Base-by-base conservation (phyloP, 2,329 filamentous ascomycete species). In the Berkeleyomyces basicola region DNA sequence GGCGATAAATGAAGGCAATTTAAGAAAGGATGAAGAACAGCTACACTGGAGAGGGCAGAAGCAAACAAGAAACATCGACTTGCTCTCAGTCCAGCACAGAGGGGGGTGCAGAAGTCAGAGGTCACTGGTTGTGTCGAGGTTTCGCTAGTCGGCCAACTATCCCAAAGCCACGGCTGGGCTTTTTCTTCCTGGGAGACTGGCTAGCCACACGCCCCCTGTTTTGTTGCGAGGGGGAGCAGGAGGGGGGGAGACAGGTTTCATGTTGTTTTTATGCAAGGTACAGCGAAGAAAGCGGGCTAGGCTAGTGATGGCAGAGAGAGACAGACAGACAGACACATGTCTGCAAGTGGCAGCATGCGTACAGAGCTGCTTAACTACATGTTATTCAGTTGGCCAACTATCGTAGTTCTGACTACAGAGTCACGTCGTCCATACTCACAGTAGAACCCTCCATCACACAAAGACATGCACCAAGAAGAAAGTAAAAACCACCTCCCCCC, bases 161-260 rank as follows among this genome's bases (percentile, higher is more conserved):
- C 23, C 23, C 23, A 23, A 23, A 23, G 23, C 2, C 23, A 23
- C 23, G 23, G 23, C 23, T 2, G 23, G 23, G 23, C 23, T 23
- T 23, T 23, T 23, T 23, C 23, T 23, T 23, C 23, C 23, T 23
- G 23, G 1, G 23, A 14, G 6, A 4, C 42, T 43, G 33, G 49
- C 16, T 53, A 53, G 10, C 16, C n/a, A 53, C 49, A 53, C 49
- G n/a, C 46, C 46, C 31, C 49, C 49, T 33, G 14, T 23, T 14
- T 53, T 53, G 36, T 53, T 53, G 49, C 36, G 61, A 47, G 62
- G 40, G 61, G 43, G 63, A 68, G 66, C 64, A 65, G 66, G 68
- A 67, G 68, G 68, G 67, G 66, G 69, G 67, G 46, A 40, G 62
- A 51, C 39, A 51, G 23, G 49, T 53, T 53, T 53, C 49, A 53